Evolutionary conservation across 192 early-diverging fungal species (phyloP), one percentile per base, ranked within the genome.

Genomic region (Dissophora globulifera): DNA sequence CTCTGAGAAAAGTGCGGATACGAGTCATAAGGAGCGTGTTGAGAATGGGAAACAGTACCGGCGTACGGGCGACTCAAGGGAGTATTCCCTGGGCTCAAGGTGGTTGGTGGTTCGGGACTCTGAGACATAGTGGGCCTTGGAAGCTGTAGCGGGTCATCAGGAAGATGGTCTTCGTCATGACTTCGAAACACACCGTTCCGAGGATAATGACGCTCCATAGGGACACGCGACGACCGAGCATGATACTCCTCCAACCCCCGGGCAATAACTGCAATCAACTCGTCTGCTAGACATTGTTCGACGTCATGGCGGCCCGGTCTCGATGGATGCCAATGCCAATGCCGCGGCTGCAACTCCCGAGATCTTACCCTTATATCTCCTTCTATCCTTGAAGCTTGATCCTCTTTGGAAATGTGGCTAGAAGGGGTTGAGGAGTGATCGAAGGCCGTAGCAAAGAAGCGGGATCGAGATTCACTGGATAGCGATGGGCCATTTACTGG

Each of bases 161-260:
- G 31, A 38, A 1, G 5, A 20, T 54, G 40, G 31, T 33, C n/a
- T 38, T 54, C 52, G 22, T 33, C 52, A 29, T 43, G 55, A 58
- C 25, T 12, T 41, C 38, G 45, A 13, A 26, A 27, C 19, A 8
- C 10, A 29, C 1, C 38, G 20, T 20, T 27, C 38, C 26, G 60
- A 29, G 60, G 31, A 17, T n/a, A 49, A 17, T 51, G 49, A 16
- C 43, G 63, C 47, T 30, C 35, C 20, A 40, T n/a, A 9, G 15
- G 20, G 30, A 22, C 29, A 48, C 33, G 17, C 13, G 22, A 1
- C 16, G 41, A 15, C 29, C 62, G 62, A 30, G 52, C 51, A 43
- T 67, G 65, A 27, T 67, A 67, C 29, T 35, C 55, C 27, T 67
- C 65, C 12, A 67, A 38, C 17, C 65, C 55, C 16, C 26, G 57